Percentiles rank a stretch among this genome's conserved stretches.
These are phyloP conservation scores for Melanogaster broomeanus DNA, from an alignment of 768 basidiomycete species.

Conservation along the genomic window DNA sequence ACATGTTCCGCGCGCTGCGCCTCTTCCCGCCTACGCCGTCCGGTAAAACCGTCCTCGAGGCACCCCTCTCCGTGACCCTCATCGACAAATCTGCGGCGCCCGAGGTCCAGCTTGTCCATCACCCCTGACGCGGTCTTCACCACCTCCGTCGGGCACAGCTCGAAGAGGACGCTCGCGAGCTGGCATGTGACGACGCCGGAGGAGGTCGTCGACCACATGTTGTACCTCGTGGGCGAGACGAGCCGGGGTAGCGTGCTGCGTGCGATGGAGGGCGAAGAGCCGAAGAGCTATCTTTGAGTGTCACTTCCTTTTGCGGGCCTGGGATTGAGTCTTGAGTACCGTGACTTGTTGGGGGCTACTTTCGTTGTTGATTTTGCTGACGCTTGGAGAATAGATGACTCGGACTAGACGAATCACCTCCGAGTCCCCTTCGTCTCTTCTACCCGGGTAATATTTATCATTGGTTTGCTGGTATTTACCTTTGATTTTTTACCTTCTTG, in stretches of 20 bases:
- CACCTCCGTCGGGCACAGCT: slow-evolving; percentile 88
- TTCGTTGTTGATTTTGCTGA: not conserved
- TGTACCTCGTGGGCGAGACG: slow-evolving; percentile 53
- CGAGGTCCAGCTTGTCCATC: slow-evolving; percentile 64
- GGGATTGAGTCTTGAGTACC: not conserved
- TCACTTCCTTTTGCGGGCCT: too few species aligned
- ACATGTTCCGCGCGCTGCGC: slow-evolving; percentile 94
- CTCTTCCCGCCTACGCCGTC: slow-evolving; percentile 48
- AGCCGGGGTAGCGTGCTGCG: not conserved
- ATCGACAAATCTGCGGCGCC: slow-evolving; percentile 20
- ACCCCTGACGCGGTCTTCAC: slow-evolving; percentile 78
- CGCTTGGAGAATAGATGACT: too few species aligned
- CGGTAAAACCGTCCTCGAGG: slow-evolving; percentile 51
- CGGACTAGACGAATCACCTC: too few species aligned
- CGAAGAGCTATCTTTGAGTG: slow-evolving; percentile 22
- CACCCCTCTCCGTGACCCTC: slow-evolving; percentile 53
- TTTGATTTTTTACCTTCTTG: too few species aligned
- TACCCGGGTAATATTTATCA: too few species aligned
- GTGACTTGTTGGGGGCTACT: too few species aligned
- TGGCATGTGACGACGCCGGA: slow-evolving; percentile 92
- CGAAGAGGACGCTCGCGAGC: slow-evolving; percentile 85
- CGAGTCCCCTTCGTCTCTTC: too few species aligned
- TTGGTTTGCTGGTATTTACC: too few species aligned
- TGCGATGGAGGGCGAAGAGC: not conserved
- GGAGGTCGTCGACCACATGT: slow-evolving; percentile 83